A percentile compares a stretch with the other conserved stretches of the same genome.
Evolutionary conservation across 2,329 filamentous ascomycete species (phyloP).

Genomic region (Elsinoe australis): DNA sequence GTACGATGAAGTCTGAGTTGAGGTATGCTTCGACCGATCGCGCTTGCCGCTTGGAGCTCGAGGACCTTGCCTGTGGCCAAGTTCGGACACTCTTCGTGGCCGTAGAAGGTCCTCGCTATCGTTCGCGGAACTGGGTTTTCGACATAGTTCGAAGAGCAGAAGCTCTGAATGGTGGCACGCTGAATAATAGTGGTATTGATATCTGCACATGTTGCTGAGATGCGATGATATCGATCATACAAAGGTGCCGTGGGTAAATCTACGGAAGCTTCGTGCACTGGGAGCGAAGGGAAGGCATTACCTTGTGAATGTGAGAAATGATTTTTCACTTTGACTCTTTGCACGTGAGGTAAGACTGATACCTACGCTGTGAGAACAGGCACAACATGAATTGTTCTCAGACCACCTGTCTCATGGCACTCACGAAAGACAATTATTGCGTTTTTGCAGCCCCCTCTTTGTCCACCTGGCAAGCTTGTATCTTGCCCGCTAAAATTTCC

Average conservation of each 20-base stretch:
- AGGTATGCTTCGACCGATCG: background rate
- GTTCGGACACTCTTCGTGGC: background rate
- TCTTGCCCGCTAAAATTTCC: conserved; percentile 41
- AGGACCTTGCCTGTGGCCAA: background rate
- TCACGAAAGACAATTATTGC: no score
- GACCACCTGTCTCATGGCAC: background rate
- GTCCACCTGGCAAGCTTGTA: background rate
- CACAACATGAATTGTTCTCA: background rate
- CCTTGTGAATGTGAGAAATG: no score
- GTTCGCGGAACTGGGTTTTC: background rate
- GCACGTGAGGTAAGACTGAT: background rate
- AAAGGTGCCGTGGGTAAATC: background rate
- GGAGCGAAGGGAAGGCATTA: background rate
- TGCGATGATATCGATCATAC: background rate
- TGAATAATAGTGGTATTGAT: conserved; percentile 28
- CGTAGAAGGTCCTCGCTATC: background rate
- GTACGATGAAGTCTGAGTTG: conserved; percentile 16
- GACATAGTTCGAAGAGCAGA: conserved; percentile 25
- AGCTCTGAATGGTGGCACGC: conserved; percentile 28
- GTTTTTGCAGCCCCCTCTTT: background rate
- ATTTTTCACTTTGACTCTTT: background rate
- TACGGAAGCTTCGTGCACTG: background rate
- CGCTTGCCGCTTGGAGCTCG: background rate
- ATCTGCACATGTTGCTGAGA: conserved; percentile 27
- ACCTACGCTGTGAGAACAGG: background rate